A percentile compares a stretch with the other conserved stretches of the same genome.
These are phyloP conservation scores for Bipolaris sorokiniana DNA, from an alignment of 2,329 filamentous ascomycete genomes.

Conservation along the genomic window DNA sequence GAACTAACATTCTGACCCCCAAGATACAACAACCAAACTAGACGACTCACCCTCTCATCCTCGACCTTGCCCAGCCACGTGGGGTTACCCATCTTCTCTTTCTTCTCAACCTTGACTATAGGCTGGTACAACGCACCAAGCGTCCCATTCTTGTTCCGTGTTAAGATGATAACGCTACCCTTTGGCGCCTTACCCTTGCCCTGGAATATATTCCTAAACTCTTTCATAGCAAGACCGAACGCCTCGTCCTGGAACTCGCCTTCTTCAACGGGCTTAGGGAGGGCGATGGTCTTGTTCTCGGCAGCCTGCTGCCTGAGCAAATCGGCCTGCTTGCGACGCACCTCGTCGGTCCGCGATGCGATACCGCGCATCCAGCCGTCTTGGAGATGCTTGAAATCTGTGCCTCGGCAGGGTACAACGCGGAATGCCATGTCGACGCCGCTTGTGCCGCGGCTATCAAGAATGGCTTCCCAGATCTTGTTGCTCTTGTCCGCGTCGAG, in stretches of 20 bases:
- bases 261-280: slow-evolving; percentile 43
- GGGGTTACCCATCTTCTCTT: slow-evolving; percentile 54
- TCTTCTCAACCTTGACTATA: slow-evolving; percentile 35
- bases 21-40: slow-evolving; percentile 90
- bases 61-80: slow-evolving; percentile 71
- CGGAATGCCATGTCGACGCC: slow-evolving; percentile 76
- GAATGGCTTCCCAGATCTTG: slow-evolving; percentile 73
- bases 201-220: slow-evolving; percentile 83
- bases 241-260: slow-evolving; percentile 70
- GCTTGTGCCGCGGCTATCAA: slow-evolving; percentile 60
- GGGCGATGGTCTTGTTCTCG: slow-evolving; percentile 43
- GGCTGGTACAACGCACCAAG: slow-evolving; percentile 53
- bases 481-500: slow-evolving; percentile 73
- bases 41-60: slow-evolving; percentile 79
- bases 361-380: slow-evolving; percentile 91
- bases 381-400: slow-evolving; percentile 89
- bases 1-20: slow-evolving; percentile 86
- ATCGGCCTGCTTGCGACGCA: slow-evolving; percentile 42
- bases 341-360: slow-evolving; percentile 70
- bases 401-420: slow-evolving; percentile 89
- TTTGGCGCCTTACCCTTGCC: slow-evolving; percentile 79
- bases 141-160: slow-evolving; percentile 68
- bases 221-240: slow-evolving; percentile 75
- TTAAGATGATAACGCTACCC: slow-evolving; percentile 75
- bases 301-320: slow-evolving; percentile 52